A percentile compares a stretch with the other conserved stretches of the same genome.
Conservation (phyloP, 805 yeast genomes). For the Blastobotrys mokoenaii region DNA sequence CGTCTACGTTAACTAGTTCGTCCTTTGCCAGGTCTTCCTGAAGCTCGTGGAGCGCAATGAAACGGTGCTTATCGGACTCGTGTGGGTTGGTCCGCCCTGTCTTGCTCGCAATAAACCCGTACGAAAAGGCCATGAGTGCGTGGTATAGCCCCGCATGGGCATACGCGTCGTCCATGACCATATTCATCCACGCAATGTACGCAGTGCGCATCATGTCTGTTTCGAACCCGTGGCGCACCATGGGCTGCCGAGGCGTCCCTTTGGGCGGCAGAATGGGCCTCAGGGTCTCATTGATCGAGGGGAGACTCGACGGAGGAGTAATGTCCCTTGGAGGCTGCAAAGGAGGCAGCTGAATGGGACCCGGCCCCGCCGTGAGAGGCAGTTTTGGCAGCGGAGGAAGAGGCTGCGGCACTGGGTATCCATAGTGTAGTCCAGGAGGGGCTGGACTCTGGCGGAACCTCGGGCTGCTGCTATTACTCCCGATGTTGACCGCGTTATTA, state of each 20-base stretch:
- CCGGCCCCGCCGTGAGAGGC: background rate
- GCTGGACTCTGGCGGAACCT: no score
- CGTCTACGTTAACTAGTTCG: slow-evolving; percentile 13
- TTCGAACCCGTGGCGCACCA: slow-evolving; percentile 23
- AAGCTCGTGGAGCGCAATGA: slow-evolving; percentile 18
- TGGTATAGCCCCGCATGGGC: slow-evolving; percentile 19
- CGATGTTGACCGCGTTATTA: no score
- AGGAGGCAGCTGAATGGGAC: background rate
- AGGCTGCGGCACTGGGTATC: background rate
- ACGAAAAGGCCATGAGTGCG: slow-evolving; percentile 22
- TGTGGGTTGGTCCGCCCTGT: slow-evolving; percentile 9
- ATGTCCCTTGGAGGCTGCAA: background rate
- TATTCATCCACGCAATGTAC: slow-evolving; percentile 20
- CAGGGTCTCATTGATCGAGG: slow-evolving; percentile 3
- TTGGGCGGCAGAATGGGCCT: slow-evolving; percentile 4
- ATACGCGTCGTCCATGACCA: slow-evolving; percentile 15
- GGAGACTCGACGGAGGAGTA: background rate
- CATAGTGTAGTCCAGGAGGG: no score
- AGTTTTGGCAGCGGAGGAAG: background rate
- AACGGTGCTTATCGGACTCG: slow-evolving; percentile 17
- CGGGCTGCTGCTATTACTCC: no score
- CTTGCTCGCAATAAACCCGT: slow-evolving; percentile 19
- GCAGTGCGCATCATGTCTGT: slow-evolving; percentile 20
- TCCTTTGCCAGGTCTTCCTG: slow-evolving; percentile 15
- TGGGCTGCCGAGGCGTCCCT: slow-evolving; percentile 5